Base-by-base conservation (phyloP, 495 filamentous ascomycete genomes). In the Neurospora intermedia region DNA sequence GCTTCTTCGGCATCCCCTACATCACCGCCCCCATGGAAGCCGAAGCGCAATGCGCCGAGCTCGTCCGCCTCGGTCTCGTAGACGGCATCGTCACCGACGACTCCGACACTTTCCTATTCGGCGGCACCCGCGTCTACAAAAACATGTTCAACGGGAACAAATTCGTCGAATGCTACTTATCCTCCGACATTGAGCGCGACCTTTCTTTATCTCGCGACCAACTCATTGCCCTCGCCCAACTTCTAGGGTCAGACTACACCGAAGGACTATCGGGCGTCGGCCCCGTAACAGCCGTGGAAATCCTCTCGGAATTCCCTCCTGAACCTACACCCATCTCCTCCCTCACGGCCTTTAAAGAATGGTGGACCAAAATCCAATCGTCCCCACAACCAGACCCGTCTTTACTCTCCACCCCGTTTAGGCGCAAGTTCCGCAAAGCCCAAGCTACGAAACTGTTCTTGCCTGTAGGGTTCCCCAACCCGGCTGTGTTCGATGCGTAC, bases 101-200 rank as follows among this genome's bases (percentile, higher is more conserved):
- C 79, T 93, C 89, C 15, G 96, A 99, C 85, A 94, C 90, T n/a
- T 98, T 99, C 78, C 88, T 99, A 15, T 99, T 99, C 78, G 96
- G 96, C 48, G 96, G 96, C 41, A 98, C 94, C 0, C 87, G 96
- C 18, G 91, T 99, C 20, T 99, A 98, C 85, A 98, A 98, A 75
- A 98, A 99, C 84, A 96, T 98, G 94, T 99, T 99, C 87, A 98
- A 97, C 80, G 91, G 92, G 77, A 92, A 94, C 82, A 98, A 98
- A 77, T 96, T 91, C 76, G 96, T 99, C 54, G 96, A 99, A 83
- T 98, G 96, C 81, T 99, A 98, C 77, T 88, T 99, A 38, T 83
- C 90, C n/a, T 84, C 84, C 4, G 95, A 98, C 77, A 86, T 99
- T 2, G 93, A 97, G 78, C 91, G 93, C 75, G 96, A 99, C 74